Conservation (phyloP, 768 basidiomycete genomes). For the Amylocystis lapponica region DNA sequence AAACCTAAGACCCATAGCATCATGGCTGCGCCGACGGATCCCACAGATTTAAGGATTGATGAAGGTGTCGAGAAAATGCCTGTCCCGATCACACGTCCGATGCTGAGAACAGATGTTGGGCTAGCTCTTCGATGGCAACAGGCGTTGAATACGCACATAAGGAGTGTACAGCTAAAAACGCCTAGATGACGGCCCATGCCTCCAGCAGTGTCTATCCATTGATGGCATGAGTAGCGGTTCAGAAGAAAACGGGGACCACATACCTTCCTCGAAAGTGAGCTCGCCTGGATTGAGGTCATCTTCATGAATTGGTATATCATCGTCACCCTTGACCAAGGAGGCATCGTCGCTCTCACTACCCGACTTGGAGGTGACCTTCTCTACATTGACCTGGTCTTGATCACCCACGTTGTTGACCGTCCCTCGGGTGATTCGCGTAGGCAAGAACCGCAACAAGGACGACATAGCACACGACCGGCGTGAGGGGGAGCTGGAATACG, state of each 20-base stretch:
- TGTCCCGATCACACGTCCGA: slow-evolving; percentile 55
- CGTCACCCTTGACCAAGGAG: not conserved
- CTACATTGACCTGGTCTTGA: too few species aligned
- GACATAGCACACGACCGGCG: not conserved
- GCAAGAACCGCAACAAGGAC: not conserved
- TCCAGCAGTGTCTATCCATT: slow-evolving; percentile 39
- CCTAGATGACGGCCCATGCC: slow-evolving; percentile 56
- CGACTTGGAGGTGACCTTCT: not conserved
- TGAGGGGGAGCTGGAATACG: not conserved
- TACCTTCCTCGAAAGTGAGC: slow-evolving; percentile 42
- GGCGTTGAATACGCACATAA: slow-evolving; percentile 40
- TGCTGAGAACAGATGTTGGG: slow-evolving; percentile 17
- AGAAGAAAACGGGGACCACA: not conserved
- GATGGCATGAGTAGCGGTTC: not conserved
- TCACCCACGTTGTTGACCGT: not conserved
- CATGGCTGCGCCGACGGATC: slow-evolving; percentile 53
- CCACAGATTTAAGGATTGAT: slow-evolving; percentile 49
- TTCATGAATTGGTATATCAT: slow-evolving; percentile 6
- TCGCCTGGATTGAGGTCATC: slow-evolving; percentile 34
- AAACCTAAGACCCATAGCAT: slow-evolving; percentile 64
- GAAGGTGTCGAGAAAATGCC: slow-evolving; percentile 64
- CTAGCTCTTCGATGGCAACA: too few species aligned
- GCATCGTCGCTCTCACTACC: not conserved
- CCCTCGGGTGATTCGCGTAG: not conserved
- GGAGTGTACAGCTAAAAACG: slow-evolving; percentile 49